These are phyloP conservation scores for Micractinium sp. DNA, from an alignment of 139 green algal species.

Conservation along the genomic window DNA sequence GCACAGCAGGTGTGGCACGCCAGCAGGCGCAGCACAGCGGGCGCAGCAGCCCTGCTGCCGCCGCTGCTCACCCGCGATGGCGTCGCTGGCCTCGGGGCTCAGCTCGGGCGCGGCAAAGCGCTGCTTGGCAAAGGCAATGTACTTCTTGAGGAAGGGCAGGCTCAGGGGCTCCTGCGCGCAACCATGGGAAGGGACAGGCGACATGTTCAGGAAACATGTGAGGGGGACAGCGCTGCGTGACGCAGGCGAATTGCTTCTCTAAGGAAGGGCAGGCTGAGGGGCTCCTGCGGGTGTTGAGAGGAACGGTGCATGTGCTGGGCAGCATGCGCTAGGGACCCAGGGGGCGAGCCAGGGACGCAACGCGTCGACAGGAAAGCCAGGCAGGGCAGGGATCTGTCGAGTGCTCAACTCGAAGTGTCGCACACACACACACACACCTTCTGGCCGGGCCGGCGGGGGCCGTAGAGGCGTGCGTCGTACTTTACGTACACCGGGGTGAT, in stretches of 20 bases:
- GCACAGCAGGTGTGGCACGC: neutral
- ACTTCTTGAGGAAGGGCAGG: slow-evolving; percentile 68
- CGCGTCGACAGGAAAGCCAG: too few species aligned
- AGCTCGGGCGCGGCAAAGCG: slow-evolving; percentile 57
- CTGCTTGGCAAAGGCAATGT: slow-evolving; percentile 63
- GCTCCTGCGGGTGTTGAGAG: slow-evolving; percentile 25
- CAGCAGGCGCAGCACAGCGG: neutral
- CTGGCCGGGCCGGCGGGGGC: slow-evolving; percentile 44
- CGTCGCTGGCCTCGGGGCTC: slow-evolving; percentile 69
- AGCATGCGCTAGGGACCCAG: too few species aligned
- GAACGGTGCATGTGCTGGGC: too few species aligned
- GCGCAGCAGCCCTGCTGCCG: neutral
- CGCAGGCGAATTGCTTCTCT: slow-evolving; percentile 3
- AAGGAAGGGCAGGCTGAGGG: slow-evolving; percentile 59
- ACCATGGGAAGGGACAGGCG: neutral
- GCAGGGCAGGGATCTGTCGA: neutral
- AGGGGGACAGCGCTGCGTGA: neutral
- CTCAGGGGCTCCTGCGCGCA: slow-evolving; percentile 47
- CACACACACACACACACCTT: slow-evolving; percentile 13
- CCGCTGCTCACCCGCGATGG: slow-evolving; percentile 57
- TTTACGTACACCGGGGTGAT: slow-evolving; percentile 74
- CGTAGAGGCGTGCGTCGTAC: slow-evolving; percentile 81
- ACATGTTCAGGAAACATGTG: neutral
- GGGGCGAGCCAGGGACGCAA: too few species aligned
- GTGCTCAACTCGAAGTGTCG: neutral